Evolutionary conservation across 306 rosid species (phyloP).

Genomic region (Rubus idaeus): DNA sequence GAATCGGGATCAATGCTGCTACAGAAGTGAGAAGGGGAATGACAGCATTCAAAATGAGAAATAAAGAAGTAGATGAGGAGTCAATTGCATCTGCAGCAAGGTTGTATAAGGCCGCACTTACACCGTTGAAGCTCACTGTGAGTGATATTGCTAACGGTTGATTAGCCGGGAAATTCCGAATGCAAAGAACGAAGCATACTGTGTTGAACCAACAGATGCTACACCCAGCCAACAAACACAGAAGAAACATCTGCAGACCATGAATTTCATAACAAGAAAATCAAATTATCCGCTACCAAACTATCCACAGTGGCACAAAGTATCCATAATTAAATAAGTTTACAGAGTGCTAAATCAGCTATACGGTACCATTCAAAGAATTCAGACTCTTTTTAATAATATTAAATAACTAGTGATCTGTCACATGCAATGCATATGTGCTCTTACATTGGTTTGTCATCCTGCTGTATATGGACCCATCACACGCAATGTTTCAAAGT

Average conservation of each 20-base stretch:
- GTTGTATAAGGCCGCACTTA: slow-evolving; percentile 93
- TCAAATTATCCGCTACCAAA: background rate
- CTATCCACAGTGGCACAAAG: background rate
- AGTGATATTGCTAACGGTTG: slow-evolving; percentile 83
- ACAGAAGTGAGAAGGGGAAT: slow-evolving; percentile 66
- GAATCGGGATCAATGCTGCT: slow-evolving; percentile 67
- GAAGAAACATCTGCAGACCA: slow-evolving; percentile 62
- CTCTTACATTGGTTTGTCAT: background rate
- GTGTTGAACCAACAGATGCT: slow-evolving; percentile 99
- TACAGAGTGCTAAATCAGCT: background rate
- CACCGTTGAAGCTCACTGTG: slow-evolving; percentile 92
- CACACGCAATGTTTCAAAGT: background rate
- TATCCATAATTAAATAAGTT: background rate
- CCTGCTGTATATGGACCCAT: background rate
- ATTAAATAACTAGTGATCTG: background rate
- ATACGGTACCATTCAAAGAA: background rate
- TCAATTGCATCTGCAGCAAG: slow-evolving; percentile 74
- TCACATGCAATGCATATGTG: slow-evolving; percentile 7
- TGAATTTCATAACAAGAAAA: background rate
- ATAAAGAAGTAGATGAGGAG: slow-evolving; percentile 54
- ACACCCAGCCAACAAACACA: slow-evolving; percentile 76
- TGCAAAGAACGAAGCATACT: slow-evolving; percentile 90
- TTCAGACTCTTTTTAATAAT: background rate
- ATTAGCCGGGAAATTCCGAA: slow-evolving; percentile 73
- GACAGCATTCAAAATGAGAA: slow-evolving; percentile 70